Percentiles rank a stretch among this genome's conserved stretches.
phyloP scores from a whole-genome alignment of 2,329 filamentous ascomycete genomes.

The Aureobasidium sp. region DNA sequence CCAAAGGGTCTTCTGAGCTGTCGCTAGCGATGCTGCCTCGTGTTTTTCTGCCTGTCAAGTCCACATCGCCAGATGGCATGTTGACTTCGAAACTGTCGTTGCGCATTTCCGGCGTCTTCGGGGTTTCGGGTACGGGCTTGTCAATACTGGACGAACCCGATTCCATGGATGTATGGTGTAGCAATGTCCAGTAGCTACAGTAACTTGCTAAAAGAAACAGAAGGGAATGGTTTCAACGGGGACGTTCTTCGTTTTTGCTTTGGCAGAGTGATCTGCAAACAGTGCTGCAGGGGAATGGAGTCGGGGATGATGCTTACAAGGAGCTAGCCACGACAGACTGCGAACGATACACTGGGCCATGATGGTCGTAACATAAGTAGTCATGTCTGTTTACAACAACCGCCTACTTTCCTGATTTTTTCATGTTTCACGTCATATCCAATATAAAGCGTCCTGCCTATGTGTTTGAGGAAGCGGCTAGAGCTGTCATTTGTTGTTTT shows the following conservation, averaged over 20 bases:
- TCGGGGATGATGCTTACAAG: constrained; percentile 8
- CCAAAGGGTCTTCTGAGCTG: background rate
- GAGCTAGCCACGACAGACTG: constrained; percentile 4
- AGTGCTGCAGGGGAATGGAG: constrained; percentile 1
- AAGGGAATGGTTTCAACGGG: background rate
- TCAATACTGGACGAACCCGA: background rate
- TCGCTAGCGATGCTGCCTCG: constrained; percentile 7
- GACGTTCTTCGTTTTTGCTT: background rate
- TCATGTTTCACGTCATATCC: background rate
- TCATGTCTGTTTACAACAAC: background rate
- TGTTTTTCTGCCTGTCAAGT: background rate
- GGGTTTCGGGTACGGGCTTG: background rate
- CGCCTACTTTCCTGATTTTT: background rate
- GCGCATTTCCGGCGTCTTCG: constrained; percentile 6
- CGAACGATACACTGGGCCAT: constrained; percentile 1
- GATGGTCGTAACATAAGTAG: background rate
- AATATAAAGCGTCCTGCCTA: background rate
- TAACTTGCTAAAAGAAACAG: background rate
- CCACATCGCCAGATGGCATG: background rate
- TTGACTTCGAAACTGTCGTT: constrained; percentile 8
- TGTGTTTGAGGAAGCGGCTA: background rate
- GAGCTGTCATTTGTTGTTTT: constrained; percentile 8
- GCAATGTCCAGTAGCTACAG: constrained; percentile 1
- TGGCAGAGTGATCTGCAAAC: background rate
- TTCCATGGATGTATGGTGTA: background rate